phyloP scores from a whole-genome alignment of 352 stramenopile genomes.

The Pythium volutum region DNA sequence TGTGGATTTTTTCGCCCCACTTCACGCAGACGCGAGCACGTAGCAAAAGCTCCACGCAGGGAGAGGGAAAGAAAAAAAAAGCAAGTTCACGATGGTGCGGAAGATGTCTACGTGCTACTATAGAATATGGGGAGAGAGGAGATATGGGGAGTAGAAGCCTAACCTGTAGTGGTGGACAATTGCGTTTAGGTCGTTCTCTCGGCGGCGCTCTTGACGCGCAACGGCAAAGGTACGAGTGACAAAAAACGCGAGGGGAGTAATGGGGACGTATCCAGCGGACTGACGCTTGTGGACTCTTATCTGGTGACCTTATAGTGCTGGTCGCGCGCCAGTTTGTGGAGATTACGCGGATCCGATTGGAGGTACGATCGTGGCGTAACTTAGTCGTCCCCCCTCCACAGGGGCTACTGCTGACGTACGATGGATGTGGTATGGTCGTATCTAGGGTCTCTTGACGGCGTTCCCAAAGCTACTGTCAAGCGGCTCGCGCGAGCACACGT shows the following conservation, averaged over 20 bases:
- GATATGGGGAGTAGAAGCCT: too few relatives aligned
- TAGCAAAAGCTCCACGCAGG: slow-evolving; percentile 14
- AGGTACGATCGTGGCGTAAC: slow-evolving; percentile 49
- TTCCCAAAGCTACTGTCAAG: slow-evolving; percentile 98
- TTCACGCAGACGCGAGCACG: slow-evolving; percentile 29
- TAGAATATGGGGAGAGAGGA: too few relatives aligned
- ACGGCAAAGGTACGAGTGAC: slow-evolving; percentile 87
- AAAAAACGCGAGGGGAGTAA: too few relatives aligned
- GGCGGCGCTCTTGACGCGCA: slow-evolving; percentile 92
- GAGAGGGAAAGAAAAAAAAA: slow-evolving; percentile 2
- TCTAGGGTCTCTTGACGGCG: slow-evolving; percentile 93
- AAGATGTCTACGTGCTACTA: background rate
- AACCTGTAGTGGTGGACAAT: background rate
- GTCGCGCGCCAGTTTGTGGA: slow-evolving; percentile 99
- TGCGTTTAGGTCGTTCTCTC: slow-evolving; percentile 92
- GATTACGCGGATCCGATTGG: slow-evolving; percentile 97
- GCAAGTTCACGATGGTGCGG: slow-evolving; percentile 16
- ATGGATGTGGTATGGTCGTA: background rate
- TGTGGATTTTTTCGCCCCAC: slow-evolving; percentile 28
- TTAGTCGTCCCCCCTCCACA: too few relatives aligned
- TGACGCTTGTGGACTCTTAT: background rate
- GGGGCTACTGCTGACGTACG: too few relatives aligned
- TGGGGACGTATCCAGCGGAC: too few relatives aligned
- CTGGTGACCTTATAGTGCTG: slow-evolving; percentile 60
- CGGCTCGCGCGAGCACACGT: slow-evolving; percentile 95